phyloP scores from a whole-genome alignment of 192 early-diverging fungal genomes.

The Oehlia diaphana region DNA sequence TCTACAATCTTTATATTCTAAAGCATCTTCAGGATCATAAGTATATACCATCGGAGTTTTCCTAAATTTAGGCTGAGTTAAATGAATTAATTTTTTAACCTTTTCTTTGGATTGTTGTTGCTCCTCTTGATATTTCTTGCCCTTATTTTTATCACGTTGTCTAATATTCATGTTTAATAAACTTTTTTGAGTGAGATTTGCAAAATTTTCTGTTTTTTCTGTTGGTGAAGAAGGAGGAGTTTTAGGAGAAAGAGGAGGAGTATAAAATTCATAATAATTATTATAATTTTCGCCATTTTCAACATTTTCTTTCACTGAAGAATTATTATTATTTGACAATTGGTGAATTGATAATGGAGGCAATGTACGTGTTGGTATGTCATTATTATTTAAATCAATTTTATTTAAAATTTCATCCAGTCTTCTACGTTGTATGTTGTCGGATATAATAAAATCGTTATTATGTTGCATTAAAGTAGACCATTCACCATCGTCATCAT shows the following conservation, averaged over 20 bases:
- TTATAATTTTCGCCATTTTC: background rate
- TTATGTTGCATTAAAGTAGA: constrained; percentile 27
- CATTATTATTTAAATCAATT: background rate
- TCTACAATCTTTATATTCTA: constrained; percentile 21
- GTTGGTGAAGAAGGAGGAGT: constrained; percentile 2
- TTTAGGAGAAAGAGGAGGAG: background rate
- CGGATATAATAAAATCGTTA: constrained; percentile 2
- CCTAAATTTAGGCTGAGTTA: constrained; percentile 14
- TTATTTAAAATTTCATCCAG: constrained; percentile 18
- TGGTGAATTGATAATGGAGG: background rate
- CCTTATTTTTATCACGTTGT: background rate
- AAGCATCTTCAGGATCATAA: constrained; percentile 23
- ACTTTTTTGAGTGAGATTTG: background rate
- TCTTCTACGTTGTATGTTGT: constrained; percentile 22
- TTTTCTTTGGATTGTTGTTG: background rate
- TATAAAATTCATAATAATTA: background rate
- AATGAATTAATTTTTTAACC: background rate
- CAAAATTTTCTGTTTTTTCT: background rate
- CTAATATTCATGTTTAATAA: constrained; percentile 23
- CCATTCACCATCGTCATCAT: constrained; percentile 12
- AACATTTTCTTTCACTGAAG: background rate
- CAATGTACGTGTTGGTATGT: no score
- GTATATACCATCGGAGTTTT: constrained; percentile 6
- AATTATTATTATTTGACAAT: background rate
- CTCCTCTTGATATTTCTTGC: no score